These are phyloP conservation scores for Albizia julibrissin DNA, from an alignment of 306 rosid genomes.

Conservation along the genomic window DNA sequence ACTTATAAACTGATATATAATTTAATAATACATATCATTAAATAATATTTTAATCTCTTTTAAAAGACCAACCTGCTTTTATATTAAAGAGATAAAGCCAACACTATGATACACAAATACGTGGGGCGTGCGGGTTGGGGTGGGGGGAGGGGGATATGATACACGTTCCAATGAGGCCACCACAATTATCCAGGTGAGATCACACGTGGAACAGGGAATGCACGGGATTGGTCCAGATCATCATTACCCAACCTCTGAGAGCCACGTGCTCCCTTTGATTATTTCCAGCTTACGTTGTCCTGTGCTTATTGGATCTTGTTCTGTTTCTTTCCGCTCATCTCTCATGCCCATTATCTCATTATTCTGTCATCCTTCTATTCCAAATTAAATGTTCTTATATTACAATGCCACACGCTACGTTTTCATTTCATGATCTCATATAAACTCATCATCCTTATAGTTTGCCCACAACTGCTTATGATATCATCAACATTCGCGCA, in stretches of 20 bases:
- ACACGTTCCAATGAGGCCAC: background rate
- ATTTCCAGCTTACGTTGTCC: conserved; percentile 1
- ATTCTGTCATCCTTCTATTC: background rate
- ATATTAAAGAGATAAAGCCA: too few relatives aligned
- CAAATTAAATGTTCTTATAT: background rate
- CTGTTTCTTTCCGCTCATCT: background rate
- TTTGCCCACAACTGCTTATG: background rate
- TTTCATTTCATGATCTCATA: background rate
- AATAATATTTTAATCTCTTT: too few relatives aligned
- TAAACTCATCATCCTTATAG: background rate
- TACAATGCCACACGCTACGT: background rate
- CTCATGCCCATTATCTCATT: background rate
- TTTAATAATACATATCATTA: too few relatives aligned
- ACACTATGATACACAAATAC: background rate
- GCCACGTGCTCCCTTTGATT: conserved; percentile 37
- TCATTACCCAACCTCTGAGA: conserved; percentile 4
- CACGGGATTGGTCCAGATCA: conserved; percentile 43
- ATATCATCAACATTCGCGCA: too few relatives aligned
- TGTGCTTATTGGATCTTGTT: conserved; percentile 23
- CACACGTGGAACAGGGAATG: conserved; percentile 7
- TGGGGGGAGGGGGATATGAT: background rate
- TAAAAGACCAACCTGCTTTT: too few relatives aligned
- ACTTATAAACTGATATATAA: too few relatives aligned
- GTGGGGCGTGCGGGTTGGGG: too few relatives aligned
- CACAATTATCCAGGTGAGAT: background rate